Evolutionary conservation across 1,284 basidiomycete genomes (phyloP).

Genomic region (Leucoagaricus sp.): DNA sequence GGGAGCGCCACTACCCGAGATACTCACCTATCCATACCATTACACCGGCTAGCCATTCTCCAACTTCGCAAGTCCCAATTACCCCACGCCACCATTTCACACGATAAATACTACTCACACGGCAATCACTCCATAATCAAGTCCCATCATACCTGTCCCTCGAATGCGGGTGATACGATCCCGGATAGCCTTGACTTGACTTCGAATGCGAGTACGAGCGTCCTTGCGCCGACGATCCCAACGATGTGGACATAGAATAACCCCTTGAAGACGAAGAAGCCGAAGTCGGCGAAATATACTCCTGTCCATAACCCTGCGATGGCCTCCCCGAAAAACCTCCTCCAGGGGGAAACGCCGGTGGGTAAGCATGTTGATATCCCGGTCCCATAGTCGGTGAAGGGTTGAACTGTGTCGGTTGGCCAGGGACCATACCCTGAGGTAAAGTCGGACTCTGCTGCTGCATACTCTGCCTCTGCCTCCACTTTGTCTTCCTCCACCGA

Average conservation of each 20-base stretch:
- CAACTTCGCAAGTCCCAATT: not conserved
- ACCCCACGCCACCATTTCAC: too few species aligned
- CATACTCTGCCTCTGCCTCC: slow-evolving; percentile 1
- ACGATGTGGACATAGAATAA: slow-evolving; percentile 1
- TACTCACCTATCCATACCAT: too few species aligned
- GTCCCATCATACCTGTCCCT: slow-evolving; percentile 4
- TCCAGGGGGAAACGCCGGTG: not conserved
- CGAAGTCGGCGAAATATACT: not conserved
- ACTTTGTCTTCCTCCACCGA: slow-evolving; percentile 3
- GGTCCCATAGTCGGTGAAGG: not conserved
- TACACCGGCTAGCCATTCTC: too few species aligned
- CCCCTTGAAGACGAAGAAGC: slow-evolving; percentile 2
- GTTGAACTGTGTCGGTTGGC: slow-evolving; percentile 1
- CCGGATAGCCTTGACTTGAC: slow-evolving; percentile 4
- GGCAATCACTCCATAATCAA: not conserved
- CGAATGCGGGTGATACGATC: slow-evolving; percentile 3
- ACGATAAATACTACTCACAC: too few species aligned
- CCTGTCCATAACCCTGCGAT: slow-evolving; percentile 1
- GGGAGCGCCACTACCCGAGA: too few species aligned
- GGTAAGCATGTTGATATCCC: slow-evolving; percentile 1
- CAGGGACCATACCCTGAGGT: not conserved
- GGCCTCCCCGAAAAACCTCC: not conserved
- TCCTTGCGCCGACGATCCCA: slow-evolving; percentile 1
- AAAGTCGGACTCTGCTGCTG: not conserved
- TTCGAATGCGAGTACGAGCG: not conserved